Evolutionary conservation across 2,329 filamentous ascomycete genomes (phyloP).

Genomic region (Grosmannia serpens): DNA sequence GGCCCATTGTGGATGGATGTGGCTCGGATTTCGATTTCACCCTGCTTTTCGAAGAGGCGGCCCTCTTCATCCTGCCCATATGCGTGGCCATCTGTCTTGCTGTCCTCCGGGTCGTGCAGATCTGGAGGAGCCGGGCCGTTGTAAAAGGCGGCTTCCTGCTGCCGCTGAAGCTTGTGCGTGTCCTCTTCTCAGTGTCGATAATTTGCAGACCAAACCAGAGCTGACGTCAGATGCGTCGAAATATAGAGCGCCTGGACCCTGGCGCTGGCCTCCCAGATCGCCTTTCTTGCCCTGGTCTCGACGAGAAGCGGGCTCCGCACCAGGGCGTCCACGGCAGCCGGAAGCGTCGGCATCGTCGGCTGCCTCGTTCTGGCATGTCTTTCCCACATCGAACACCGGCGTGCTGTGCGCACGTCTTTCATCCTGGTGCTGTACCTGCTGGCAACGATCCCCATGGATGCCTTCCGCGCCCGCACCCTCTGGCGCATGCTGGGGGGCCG

Average conservation of each 20-base stretch:
- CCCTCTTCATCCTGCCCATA: conserved; percentile 13
- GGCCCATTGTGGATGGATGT: conserved; percentile 15
- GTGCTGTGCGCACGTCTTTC: neutral
- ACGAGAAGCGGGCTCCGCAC: neutral
- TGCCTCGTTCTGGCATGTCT: neutral
- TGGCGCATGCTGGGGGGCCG: neutral
- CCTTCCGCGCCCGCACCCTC: neutral
- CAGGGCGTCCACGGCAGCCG: neutral
- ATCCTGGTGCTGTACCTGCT: neutral
- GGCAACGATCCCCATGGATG: neutral
- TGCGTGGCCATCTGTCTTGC: neutral
- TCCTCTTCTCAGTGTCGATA: too few relatives aligned
- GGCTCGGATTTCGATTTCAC: conserved; percentile 20
- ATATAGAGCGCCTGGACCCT: neutral
- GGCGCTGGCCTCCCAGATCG: neutral
- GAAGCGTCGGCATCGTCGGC: too few relatives aligned
- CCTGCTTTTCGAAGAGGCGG: conserved; percentile 18
- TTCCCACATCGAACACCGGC: neutral
- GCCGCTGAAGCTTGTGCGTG: neutral
- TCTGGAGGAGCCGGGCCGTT: neutral
- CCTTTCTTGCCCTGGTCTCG: neutral
- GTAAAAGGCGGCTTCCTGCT: neutral
- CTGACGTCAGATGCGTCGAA: too few relatives aligned
- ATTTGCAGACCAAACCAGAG: neutral
- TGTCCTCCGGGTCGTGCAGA: neutral